phyloP scores from a whole-genome alignment of 371 early-diverging fungal genomes.

The Parasitella parasitica region DNA sequence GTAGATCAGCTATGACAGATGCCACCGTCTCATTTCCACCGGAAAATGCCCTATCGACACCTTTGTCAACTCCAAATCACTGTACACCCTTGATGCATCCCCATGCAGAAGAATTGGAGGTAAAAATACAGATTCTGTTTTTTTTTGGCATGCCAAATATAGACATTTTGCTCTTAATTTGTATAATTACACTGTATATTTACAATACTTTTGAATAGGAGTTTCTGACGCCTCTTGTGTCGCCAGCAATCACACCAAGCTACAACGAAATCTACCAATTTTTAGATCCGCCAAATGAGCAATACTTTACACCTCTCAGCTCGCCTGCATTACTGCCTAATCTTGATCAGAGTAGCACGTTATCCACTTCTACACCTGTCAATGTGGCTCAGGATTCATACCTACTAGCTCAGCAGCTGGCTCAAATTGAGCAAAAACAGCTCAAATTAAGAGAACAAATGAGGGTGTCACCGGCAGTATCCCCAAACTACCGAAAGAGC shows the following conservation, averaged over 20 bases:
- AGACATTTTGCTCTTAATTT: not conserved
- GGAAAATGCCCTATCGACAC: constrained; percentile 3
- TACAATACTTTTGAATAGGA: constrained; percentile 23
- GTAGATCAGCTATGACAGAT: not conserved
- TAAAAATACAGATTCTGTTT: not conserved
- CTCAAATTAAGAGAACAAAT: constrained; percentile 9
- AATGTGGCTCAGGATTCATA: not conserved
- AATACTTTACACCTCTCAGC: constrained; percentile 57
- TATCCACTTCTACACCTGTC: not conserved
- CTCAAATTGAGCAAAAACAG: constrained; percentile 14
- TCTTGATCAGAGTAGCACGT: not conserved
- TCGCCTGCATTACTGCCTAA: constrained; percentile 39
- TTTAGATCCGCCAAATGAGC: constrained; percentile 22
- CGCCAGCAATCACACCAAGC: constrained; percentile 63
- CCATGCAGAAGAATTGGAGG: not conserved
- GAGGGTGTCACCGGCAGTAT: constrained; percentile 1
- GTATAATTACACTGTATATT: not conserved
- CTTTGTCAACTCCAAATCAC: constrained; percentile 7
- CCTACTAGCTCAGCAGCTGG: constrained; percentile 10
- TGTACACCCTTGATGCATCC: constrained; percentile 8
- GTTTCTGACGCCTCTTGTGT: constrained; percentile 56
- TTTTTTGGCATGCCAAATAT: not conserved
- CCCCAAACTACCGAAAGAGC: constrained; percentile 10
- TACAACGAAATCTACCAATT: constrained; percentile 24
- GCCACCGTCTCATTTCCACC: not conserved